Conservation (phyloP, 2,329 filamentous ascomycete species). For the Didymella sp. region DNA sequence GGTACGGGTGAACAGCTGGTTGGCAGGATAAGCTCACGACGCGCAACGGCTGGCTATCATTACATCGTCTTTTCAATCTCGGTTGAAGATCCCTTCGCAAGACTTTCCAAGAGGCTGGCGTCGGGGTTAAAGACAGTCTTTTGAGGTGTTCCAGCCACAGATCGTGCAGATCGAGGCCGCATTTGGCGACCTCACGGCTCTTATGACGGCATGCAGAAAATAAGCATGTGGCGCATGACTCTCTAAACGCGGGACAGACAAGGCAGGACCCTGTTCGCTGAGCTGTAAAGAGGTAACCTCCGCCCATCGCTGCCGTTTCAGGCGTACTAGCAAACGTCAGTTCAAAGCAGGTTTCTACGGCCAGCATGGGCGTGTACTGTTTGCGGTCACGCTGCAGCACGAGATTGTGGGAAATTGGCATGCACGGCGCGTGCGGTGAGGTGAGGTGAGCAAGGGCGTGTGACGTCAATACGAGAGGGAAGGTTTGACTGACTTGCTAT, state of each 20-base stretch:
- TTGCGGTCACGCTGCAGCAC: slow-evolving; percentile 19
- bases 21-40: slow-evolving; percentile 13
- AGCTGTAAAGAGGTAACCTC: slow-evolving; percentile 11
- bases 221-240: slow-evolving; percentile 21
- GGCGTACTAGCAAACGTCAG: slow-evolving; percentile 13
- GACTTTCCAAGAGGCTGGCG: slow-evolving; percentile 14
- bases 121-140: slow-evolving; percentile 1
- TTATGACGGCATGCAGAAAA: slow-evolving; percentile 17
- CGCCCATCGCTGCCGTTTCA: slow-evolving; percentile 16
- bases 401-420: slow-evolving; percentile 14
- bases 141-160: slow-evolving; percentile 16
- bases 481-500: slow-evolving; percentile 13
- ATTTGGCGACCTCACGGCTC: slow-evolving; percentile 3
- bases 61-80: slow-evolving; percentile 6
- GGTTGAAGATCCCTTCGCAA: slow-evolving; percentile 13
- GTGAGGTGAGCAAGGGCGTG: slow-evolving; percentile 14
- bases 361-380: slow-evolving; percentile 15
- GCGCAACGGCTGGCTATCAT: slow-evolving; percentile 20
- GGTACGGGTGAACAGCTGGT: slow-evolving; percentile 10
- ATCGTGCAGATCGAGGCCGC: slow-evolving; percentile 4
- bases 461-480: slow-evolving; percentile 16
- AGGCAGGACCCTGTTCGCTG: slow-evolving; percentile 10
- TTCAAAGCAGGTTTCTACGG: slow-evolving; percentile 20
- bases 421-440: slow-evolving; percentile 15
- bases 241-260: slow-evolving; percentile 13